Base-by-base conservation (phyloP, 2,329 filamentous ascomycete species). In the Beauveria australis region DNA sequence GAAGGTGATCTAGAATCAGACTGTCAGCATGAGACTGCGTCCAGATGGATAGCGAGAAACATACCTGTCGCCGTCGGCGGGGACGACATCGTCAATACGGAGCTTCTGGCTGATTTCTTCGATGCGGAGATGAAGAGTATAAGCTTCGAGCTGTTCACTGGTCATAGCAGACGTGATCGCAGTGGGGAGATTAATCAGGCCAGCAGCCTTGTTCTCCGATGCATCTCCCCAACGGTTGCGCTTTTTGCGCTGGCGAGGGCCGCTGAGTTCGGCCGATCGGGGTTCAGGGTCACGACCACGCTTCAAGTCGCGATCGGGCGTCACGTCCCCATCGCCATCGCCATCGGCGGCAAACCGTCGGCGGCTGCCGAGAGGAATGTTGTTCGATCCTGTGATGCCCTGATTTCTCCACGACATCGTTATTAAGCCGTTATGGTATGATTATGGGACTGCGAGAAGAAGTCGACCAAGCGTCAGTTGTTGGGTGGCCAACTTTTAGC, bases 51-150 rank as follows among this genome's bases (percentile, higher is more conserved):
- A 24, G 5, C 19, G 19, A 26, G 22, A 24, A 37, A 41, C 88
- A 68, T 81, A 96, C 93, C 94, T 87, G 73, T 97, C 93, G 68
- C 92, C 92, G 77, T 97, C 94, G 68, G 91, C 91, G 62, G 94
- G 94, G 64, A 99, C 94, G 59, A 99, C 94, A 81, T 99, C 94
- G 78, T 97, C 95, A 75, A 99, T 99, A 71, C 93, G 89, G 67
- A 99, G 86, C 83, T 99, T 99, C 79, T 99, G 93, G 73, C 92
- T 97, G 71, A 99, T 99, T 77, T 99, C 94, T 75, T 99, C 93
- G 71, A 99, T 97, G 71, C 94, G 91, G 71, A 99, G 79, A 77
- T 99, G 93, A 67, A 97, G 81, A 24, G 92, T 94, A 74, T 99
- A 99, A 22, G 94, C 94, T 74, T 99, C 94, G 60, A 97, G 85